These are phyloP conservation scores for Podila horticola DNA, from an alignment of 192 early-diverging fungal species.

Conservation along the genomic window DNA sequence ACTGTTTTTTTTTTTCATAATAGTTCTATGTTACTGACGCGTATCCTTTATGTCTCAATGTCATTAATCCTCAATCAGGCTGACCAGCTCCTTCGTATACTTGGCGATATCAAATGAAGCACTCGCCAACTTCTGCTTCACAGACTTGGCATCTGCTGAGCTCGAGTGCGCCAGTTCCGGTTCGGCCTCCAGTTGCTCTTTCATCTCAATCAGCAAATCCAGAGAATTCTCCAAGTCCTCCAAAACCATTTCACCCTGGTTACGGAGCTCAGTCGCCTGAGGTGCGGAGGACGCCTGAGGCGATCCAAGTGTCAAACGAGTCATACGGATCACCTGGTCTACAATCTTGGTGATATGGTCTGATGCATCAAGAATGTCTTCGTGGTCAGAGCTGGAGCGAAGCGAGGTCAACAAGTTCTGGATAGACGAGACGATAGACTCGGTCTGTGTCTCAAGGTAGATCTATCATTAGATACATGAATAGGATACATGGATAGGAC, in stretches of 20 bases:
- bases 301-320: constrained; percentile 56
- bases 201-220: constrained; percentile 67
- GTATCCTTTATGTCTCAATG: neutral
- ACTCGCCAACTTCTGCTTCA: constrained; percentile 87
- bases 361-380: constrained; percentile 66
- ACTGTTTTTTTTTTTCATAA: too few relatives aligned
- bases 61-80: constrained; percentile 56
- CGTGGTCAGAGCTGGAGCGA: constrained; percentile 59
- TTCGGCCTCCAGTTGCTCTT: constrained; percentile 56
- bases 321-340: constrained; percentile 61
- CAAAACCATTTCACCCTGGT: constrained; percentile 68
- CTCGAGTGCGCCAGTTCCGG: constrained; percentile 54
- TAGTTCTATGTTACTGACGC: too few relatives aligned
- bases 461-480: constrained; percentile 10
- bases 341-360: constrained; percentile 69
- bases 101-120: constrained; percentile 92
- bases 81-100: constrained; percentile 85
- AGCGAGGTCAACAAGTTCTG: constrained; percentile 75
- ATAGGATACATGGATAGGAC: neutral
- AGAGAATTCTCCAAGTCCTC: constrained; percentile 63
- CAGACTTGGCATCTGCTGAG: constrained; percentile 63
- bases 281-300: constrained; percentile 45
- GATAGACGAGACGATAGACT: constrained; percentile 80
- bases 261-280: constrained; percentile 38
- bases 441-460: constrained; percentile 67